Evolutionary conservation across 1,139 yeast genomes (phyloP).

Genomic region (Candida sanyaensis): DNA sequence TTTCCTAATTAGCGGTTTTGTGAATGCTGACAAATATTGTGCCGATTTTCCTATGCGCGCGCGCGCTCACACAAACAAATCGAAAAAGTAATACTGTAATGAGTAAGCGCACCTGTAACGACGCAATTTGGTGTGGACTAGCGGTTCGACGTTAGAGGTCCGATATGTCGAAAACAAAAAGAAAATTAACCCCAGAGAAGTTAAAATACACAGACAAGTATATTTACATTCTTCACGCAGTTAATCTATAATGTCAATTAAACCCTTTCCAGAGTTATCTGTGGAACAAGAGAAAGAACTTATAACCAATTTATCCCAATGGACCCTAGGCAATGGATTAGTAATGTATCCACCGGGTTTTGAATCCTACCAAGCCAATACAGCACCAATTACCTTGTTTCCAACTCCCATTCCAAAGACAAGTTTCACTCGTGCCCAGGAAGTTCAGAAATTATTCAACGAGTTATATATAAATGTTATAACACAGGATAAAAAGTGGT

Average conservation of each 20-base stretch:
- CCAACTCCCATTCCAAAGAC: slow-evolving; percentile 85
- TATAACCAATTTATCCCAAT: slow-evolving; percentile 59
- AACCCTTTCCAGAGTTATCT: slow-evolving; percentile 35
- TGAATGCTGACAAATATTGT: neutral
- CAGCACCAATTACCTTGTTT: slow-evolving; percentile 84
- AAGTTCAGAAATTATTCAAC: slow-evolving; percentile 72
- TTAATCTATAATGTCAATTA: slow-evolving; percentile 14
- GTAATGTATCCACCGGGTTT: slow-evolving; percentile 72
- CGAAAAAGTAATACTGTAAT: neutral
- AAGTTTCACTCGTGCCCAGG: slow-evolving; percentile 66
- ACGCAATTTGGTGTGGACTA: neutral
- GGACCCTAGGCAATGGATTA: slow-evolving; percentile 79
- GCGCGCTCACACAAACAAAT: too few relatives aligned
- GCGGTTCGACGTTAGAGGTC: too few relatives aligned
- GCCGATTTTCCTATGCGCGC: neutral
- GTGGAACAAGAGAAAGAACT: slow-evolving; percentile 27
- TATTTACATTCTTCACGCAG: too few relatives aligned
- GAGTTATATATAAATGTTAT: slow-evolving; percentile 72
- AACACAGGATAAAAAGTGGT: slow-evolving; percentile 55
- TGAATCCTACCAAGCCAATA: slow-evolving; percentile 46
- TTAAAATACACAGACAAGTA: too few relatives aligned
- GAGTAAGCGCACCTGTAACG: neutral
- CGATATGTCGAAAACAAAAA: too few relatives aligned
- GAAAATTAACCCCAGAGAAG: too few relatives aligned
- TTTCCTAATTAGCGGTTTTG: neutral